A percentile compares a stretch with the other conserved stretches of the same genome.
Evolutionary conservation across 2,329 filamentous ascomycete species (phyloP).

Genomic region (Harringtonia aguacate): DNA sequence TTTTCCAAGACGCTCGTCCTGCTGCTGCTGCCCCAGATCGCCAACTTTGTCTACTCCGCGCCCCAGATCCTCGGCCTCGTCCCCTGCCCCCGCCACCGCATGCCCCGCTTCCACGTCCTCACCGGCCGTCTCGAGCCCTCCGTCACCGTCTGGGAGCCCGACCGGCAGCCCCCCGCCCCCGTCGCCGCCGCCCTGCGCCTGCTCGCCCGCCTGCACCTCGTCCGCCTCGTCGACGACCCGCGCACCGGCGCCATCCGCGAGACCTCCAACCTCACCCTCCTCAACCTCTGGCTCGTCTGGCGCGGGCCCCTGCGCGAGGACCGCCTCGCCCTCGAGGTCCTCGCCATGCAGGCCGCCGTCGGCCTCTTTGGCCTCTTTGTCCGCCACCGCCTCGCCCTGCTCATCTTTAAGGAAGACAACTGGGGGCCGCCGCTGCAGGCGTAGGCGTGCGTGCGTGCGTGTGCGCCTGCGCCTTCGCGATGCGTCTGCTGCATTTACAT

Average conservation of each 20-base stretch:
- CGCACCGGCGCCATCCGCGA: constrained; percentile 62
- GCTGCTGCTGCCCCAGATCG: constrained; percentile 83
- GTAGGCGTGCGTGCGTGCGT: too few species aligned
- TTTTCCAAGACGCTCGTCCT: constrained; percentile 95
- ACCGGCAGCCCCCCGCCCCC: constrained; percentile 55
- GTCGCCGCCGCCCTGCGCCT: constrained; percentile 56
- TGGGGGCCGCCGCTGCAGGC: too few species aligned
- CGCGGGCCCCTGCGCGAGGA: constrained; percentile 86
- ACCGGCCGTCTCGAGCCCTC: constrained; percentile 82
- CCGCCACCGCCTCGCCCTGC: constrained; percentile 72
- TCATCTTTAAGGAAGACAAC: constrained; percentile 90
- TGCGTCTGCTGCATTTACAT: too few species aligned
- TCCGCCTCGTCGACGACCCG: constrained; percentile 57
- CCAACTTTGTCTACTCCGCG: constrained; percentile 91
- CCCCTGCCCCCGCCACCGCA: constrained; percentile 83
- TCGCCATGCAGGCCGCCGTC: constrained; percentile 63
- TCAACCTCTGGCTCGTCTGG: constrained; percentile 96
- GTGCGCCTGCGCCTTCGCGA: too few species aligned
- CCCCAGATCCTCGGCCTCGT: constrained; percentile 87
- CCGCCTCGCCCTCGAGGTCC: constrained; percentile 66
- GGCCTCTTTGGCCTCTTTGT: constrained; percentile 79
- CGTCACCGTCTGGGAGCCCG: constrained; percentile 60
- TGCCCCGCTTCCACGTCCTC: constrained; percentile 78
- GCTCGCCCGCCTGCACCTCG: constrained; percentile 55
- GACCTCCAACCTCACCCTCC: constrained; percentile 81